phyloP scores from a whole-genome alignment of 164 flowering plant genomes.

The Vitis rupestris region DNA sequence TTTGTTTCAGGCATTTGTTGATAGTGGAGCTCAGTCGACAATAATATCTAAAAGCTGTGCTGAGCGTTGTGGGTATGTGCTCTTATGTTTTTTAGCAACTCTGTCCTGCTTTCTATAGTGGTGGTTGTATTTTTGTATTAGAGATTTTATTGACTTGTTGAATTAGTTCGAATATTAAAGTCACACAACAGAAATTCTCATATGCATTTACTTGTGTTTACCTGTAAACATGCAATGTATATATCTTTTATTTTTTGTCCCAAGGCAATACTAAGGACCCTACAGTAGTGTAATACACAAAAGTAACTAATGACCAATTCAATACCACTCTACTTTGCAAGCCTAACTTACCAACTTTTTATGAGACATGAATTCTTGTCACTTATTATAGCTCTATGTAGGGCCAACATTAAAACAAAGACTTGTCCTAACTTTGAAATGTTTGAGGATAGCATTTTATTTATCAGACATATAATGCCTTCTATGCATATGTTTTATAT shows the following conservation, averaged over 20 bases:
- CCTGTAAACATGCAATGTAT: no score
- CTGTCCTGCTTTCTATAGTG: not conserved
- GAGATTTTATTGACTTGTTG: not conserved
- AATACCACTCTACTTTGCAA: not conserved
- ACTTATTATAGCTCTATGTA: not conserved
- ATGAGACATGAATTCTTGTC: not conserved
- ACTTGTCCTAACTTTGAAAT: not conserved
- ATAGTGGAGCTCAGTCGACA: constrained; percentile 99
- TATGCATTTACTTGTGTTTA: no score
- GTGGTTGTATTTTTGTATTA: not conserved
- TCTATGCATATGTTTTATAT: not conserved
- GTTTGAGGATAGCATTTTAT: not conserved
- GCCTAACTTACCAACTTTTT: not conserved
- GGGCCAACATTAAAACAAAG: not conserved
- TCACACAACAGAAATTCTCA: not conserved
- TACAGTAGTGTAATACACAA: no score
- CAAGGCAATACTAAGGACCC: no score
- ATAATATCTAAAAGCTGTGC: constrained; percentile 99
- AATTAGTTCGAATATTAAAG: not conserved
- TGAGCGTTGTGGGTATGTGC: constrained; percentile 90
- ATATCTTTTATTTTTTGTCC: no score
- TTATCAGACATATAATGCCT: not conserved
- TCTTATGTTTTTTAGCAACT: constrained; percentile 2
- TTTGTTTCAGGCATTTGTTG: constrained; percentile 89
- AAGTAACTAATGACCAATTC: not conserved